A percentile compares a stretch with the other conserved stretches of the same genome.
Evolutionary conservation across 805 yeast species (phyloP).

Genomic region (Yamadazyma takamatsuzukensis): DNA sequence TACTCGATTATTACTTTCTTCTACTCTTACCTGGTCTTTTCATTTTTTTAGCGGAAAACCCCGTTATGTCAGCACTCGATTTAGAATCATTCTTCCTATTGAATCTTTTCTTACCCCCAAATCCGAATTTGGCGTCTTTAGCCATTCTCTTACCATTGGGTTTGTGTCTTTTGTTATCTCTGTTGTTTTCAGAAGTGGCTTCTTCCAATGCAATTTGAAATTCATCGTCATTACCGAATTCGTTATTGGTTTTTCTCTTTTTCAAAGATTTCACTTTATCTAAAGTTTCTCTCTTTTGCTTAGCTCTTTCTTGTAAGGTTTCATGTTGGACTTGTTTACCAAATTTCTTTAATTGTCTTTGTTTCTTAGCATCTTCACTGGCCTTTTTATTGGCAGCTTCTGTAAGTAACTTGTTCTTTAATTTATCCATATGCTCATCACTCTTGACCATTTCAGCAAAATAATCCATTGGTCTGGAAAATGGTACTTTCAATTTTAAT

Average conservation of each 20-base stretch:
- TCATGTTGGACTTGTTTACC: conserved; percentile 97
- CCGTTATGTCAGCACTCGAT: conserved; percentile 64
- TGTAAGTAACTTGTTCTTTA: conserved; percentile 73
- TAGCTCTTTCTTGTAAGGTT: conserved; percentile 88
- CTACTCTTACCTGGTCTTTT: conserved; percentile 44
- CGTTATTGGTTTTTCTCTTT: conserved; percentile 79
- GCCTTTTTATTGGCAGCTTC: conserved; percentile 87
- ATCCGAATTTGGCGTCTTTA: conserved; percentile 71
- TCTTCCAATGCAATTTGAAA: conserved; percentile 93
- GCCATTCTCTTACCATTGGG: conserved; percentile 66
- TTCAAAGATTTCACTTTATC: conserved; percentile 89
- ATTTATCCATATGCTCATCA: conserved; percentile 96
- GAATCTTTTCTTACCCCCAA: conserved; percentile 75
- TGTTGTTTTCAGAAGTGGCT: conserved; percentile 58
- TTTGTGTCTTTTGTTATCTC: conserved; percentile 47
- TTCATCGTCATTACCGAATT: conserved; percentile 62
- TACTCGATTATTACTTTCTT: no score
- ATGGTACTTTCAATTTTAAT: conserved; percentile 72
- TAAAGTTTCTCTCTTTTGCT: conserved; percentile 85
- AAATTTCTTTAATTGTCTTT: conserved; percentile 90
- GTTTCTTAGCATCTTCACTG: conserved; percentile 88
- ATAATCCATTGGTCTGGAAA: conserved; percentile 89
- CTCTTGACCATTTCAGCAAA: conserved; percentile 98
- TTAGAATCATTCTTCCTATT: conserved; percentile 69
- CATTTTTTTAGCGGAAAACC: conserved; percentile 53